Evolutionary conservation across 2,329 filamentous ascomycete genomes (phyloP).

Genomic region (Aspergillus novoparasiticus): DNA sequence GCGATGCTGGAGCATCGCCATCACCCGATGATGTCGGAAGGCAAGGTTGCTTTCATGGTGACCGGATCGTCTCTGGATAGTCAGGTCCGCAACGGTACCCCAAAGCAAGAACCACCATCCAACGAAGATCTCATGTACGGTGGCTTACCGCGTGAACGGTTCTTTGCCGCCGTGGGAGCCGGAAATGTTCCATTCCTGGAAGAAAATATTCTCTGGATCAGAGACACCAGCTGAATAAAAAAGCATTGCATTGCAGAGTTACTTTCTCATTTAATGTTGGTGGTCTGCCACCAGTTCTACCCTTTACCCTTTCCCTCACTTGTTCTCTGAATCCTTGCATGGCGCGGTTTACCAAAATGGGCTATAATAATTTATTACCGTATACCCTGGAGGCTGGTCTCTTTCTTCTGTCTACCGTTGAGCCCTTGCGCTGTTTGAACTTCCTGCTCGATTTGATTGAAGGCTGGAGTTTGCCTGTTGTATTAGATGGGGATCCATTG

Average conservation of each 20-base stretch:
- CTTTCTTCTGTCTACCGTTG: slow-evolving; percentile 4
- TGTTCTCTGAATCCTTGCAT: slow-evolving; percentile 2
- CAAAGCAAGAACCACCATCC: slow-evolving; percentile 20
- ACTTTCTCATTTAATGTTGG: neutral
- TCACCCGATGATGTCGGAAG: slow-evolving; percentile 35
- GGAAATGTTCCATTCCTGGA: slow-evolving; percentile 28
- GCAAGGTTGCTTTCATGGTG: slow-evolving; percentile 42
- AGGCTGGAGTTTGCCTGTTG: neutral
- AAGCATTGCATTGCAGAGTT: neutral
- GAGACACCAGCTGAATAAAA: slow-evolving; percentile 15
- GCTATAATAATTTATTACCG: neutral
- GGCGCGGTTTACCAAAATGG: slow-evolving; percentile 16
- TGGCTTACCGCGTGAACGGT: slow-evolving; percentile 30
- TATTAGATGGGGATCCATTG: neutral
- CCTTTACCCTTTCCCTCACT: neutral
- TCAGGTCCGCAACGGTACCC: slow-evolving; percentile 33
- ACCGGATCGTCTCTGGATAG: slow-evolving; percentile 42
- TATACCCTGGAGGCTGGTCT: slow-evolving; percentile 7
- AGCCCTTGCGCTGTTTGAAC: slow-evolving; percentile 2
- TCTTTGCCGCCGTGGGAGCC: slow-evolving; percentile 35
- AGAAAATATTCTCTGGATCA: slow-evolving; percentile 33
- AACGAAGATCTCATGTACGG: slow-evolving; percentile 49
- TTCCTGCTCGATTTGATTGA: neutral
- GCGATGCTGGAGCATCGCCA: slow-evolving; percentile 43
- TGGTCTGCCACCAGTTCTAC: neutral